These are phyloP conservation scores for Porogramme epimiltina DNA, from an alignment of 1,284 basidiomycete species.

Conservation along the genomic window DNA sequence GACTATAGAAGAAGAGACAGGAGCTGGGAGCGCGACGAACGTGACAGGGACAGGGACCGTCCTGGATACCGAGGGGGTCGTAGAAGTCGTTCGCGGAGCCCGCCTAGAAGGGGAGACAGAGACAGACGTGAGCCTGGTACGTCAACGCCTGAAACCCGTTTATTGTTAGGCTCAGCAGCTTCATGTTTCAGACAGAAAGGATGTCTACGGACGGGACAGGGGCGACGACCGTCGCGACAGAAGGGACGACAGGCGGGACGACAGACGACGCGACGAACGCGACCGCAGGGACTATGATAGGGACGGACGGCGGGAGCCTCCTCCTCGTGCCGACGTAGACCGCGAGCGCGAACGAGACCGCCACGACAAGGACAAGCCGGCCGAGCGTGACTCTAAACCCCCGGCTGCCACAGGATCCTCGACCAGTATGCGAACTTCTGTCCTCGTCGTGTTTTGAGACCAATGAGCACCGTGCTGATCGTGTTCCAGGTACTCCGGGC, in stretches of 20 bases:
- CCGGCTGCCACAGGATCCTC: constrained; percentile 5
- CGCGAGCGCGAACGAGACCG: constrained; percentile 19
- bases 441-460: constrained; percentile 2
- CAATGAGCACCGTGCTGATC: background rate
- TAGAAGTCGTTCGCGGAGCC: constrained; percentile 73
- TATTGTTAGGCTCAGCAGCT: background rate
- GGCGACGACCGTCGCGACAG: constrained; percentile 35
- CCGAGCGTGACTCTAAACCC: constrained; percentile 13
- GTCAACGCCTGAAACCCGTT: constrained; percentile 2
- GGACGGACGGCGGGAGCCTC: constrained; percentile 24
- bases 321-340: constrained; percentile 12
- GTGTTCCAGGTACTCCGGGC: constrained; percentile 9
- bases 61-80: constrained; percentile 43
- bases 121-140: constrained; percentile 45
- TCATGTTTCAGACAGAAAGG: constrained; percentile 29
- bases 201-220: constrained; percentile 29
- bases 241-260: constrained; percentile 43
- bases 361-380: constrained; percentile 21
- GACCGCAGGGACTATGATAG: constrained; percentile 26
- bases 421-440: constrained; percentile 12
- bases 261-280: constrained; percentile 31
- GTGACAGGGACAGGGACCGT: constrained; percentile 70
- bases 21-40: constrained; percentile 65
- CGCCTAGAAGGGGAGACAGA: constrained; percentile 49
- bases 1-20: constrained; percentile 65